Conservation (phyloP, 2,329 filamentous ascomycete genomes). For the Phyllosticta capitalensis region DNA sequence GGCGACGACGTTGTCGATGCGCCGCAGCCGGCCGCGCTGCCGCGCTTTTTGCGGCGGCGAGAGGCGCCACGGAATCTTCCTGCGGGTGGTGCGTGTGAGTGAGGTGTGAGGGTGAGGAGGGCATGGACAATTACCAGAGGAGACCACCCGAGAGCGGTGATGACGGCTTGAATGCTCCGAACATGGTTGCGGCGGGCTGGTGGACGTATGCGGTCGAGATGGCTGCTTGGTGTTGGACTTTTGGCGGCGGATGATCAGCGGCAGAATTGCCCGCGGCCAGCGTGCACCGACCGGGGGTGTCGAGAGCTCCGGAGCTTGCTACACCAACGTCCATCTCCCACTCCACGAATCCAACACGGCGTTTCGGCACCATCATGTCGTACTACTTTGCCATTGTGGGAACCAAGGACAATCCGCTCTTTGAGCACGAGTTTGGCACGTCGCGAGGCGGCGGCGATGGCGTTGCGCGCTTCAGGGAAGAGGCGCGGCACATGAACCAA, state of each 20-base stretch:
- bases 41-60: constrained; percentile 84
- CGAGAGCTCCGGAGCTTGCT: background rate
- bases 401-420: constrained; percentile 89
- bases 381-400: constrained; percentile 98
- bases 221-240: background rate
- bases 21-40: constrained; percentile 71
- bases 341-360: too few species aligned
- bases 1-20: constrained; percentile 79
- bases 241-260: constrained; percentile 5
- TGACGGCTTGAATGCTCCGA: constrained; percentile 31
- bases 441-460: constrained; percentile 95
- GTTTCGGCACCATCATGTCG: constrained; percentile 61
- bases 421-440: constrained; percentile 94
- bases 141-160: constrained; percentile 30
- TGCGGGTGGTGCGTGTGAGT: constrained; percentile 18
- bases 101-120: background rate
- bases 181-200: constrained; percentile 21
- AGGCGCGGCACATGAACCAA: constrained; percentile 89
- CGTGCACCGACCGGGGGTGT: background rate
- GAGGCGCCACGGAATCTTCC: constrained; percentile 96
- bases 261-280: background rate
- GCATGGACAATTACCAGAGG: constrained; percentile 21
- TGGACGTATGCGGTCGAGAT: background rate
- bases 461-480: constrained; percentile 75
- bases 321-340: background rate